Percentiles rank a stretch among this genome's conserved stretches.
phyloP scores from a whole-genome alignment of 108 stramenopile genomes.

The Cyclotella kingstonii region DNA sequence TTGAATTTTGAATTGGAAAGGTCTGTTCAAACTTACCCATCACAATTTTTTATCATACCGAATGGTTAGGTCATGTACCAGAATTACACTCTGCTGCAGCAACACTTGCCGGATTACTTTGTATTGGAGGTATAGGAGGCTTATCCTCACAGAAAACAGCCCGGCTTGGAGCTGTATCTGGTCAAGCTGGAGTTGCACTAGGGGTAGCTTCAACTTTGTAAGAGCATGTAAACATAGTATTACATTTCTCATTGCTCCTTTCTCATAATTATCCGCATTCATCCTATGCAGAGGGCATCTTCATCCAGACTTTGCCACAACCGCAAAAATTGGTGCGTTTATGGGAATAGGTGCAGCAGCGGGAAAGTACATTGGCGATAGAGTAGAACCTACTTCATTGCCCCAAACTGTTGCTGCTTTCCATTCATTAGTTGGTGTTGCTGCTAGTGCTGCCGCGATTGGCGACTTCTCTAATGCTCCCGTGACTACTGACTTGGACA shows the following conservation, averaged over 20 bases:
- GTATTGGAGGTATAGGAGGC: slow-evolving; percentile 98
- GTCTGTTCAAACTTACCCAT: neutral
- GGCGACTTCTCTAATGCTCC: slow-evolving; percentile 83
- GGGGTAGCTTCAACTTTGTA: slow-evolving; percentile 92
- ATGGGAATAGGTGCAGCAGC: slow-evolving; percentile 91
- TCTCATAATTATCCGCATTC: neutral
- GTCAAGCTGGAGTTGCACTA: slow-evolving; percentile 96
- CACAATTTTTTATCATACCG: neutral
- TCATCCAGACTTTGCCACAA: slow-evolving; percentile 63
- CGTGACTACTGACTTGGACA: slow-evolving; percentile 69
- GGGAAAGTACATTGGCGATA: slow-evolving; percentile 84
- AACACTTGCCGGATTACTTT: slow-evolving; percentile 88
- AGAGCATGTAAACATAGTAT: slow-evolving; percentile 12
- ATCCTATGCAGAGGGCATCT: slow-evolving; percentile 57
- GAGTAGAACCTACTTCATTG: slow-evolving; percentile 94
- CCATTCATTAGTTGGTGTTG: slow-evolving; percentile 95
- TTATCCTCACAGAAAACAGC: slow-evolving; percentile 93
- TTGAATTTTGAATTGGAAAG: neutral
- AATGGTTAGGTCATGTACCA: slow-evolving; percentile 60
- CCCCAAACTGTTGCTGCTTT: slow-evolving; percentile 98
- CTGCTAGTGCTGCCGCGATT: slow-evolving; percentile 89
- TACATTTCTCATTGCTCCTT: neutral
- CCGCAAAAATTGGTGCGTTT: slow-evolving; percentile 77
- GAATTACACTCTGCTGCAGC: slow-evolving; percentile 85
- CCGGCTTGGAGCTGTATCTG: slow-evolving; percentile 91